Evolutionary conservation across 345 rosid species (phyloP).

Genomic region (Excoecaria cochinchinensis): DNA sequence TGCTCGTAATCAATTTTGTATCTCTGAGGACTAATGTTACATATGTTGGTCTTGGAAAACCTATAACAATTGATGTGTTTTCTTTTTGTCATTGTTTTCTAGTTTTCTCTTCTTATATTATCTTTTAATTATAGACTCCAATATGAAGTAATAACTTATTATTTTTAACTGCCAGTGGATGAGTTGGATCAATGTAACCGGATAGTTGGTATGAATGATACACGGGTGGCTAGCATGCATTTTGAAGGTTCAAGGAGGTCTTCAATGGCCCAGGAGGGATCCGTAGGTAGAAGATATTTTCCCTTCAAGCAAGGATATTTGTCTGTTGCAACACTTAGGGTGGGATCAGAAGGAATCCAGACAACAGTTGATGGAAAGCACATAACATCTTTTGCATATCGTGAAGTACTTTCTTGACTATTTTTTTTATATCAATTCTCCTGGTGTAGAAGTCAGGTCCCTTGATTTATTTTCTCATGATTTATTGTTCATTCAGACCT

Average conservation of each 20-base stretch:
- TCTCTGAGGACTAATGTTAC: neutral
- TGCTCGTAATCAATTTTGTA: neutral
- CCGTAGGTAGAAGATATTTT: constrained; percentile 53
- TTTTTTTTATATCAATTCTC: neutral
- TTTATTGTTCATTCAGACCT: constrained; percentile 50
- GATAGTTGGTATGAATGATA: constrained; percentile 71
- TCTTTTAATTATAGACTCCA: neutral
- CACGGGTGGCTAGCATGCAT: constrained; percentile 19
- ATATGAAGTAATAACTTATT: neutral
- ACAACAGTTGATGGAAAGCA: constrained; percentile 97
- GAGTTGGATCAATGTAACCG: constrained; percentile 86
- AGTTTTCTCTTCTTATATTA: neutral
- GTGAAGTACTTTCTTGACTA: constrained; percentile 59
- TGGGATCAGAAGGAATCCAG: constrained; percentile 89
- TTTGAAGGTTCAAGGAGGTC: constrained; percentile 17
- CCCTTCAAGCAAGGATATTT: constrained; percentile 82
- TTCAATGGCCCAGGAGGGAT: constrained; percentile 11
- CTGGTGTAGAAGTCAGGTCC: neutral
- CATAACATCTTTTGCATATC: constrained; percentile 87
- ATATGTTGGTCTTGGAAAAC: neutral
- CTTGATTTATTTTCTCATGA: constrained; percentile 19
- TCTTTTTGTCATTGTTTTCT: neutral
- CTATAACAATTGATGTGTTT: neutral
- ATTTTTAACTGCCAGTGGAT: constrained; percentile 49
- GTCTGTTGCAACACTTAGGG: constrained; percentile 90